Evolutionary conservation across 192 early-diverging fungal species (phyloP), one percentile per base, ranked within the genome.

Genomic region (Geranomyces michiganensis): DNA sequence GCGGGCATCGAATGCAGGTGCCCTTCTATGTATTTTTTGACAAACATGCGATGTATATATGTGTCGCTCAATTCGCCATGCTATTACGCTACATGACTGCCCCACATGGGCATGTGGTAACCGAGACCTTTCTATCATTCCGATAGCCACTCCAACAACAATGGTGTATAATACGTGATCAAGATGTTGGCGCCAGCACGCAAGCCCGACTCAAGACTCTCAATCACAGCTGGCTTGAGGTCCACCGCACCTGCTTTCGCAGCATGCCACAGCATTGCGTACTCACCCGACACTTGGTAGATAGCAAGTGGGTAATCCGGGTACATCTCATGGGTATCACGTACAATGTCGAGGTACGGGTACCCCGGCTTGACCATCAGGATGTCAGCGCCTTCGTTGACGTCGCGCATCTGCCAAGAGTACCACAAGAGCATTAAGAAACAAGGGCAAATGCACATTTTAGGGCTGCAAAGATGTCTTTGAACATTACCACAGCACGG

Each of bases 331-430:
- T 71, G 68, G 14, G 79, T 70, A 72, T 99, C 96, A 22, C 95
- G 85, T 10, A 99, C 82, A 71, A 99, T 91, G 71, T 99, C 97
- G 49, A 99, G 80, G 78, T 99, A 99, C 48, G 95, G 95, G 62
- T 82, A 82, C 15, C 91, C 96, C 7, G 97, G 97, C 84, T 99
- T 99, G 74, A 99, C 93, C 93, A 99, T 97, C 31, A 99, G 84
- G 12, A 95, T 89, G 78, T 99, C 97, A 27, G 97, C 97, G 22
- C 97, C 97, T 76, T 99, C 97, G 30, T 76, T 82, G 65, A 92
- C 88, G 77, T 99, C 96, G 36, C 95, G 90, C 22, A 70, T 48
- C 58, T 77, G 51, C 3, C 19, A 24, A 26, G 24, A 24, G 73
- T 55, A 19, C 14, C 14, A 51, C 22, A 48, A 12, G 19, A 17